Percentiles rank a stretch among this genome's conserved stretches.
Conservation (phyloP, 2,329 filamentous ascomycete species). For the Phoma sp. region DNA sequence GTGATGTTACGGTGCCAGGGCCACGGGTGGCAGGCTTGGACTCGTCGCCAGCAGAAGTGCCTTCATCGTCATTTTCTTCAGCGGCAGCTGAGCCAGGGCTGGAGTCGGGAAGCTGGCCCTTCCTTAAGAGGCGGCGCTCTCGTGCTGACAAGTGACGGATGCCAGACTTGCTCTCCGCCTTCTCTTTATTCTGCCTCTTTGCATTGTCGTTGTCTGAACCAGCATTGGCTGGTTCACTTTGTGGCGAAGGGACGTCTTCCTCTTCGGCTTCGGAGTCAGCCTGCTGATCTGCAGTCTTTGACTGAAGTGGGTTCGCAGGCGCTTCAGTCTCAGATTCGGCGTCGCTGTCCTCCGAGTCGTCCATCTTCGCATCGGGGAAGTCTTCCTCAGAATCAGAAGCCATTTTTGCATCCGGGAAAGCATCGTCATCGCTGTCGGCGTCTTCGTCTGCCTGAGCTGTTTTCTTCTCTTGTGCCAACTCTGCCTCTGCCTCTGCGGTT, state of each 20-base stretch:
- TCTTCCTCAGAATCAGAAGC: slow-evolving; percentile 52
- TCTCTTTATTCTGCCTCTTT: slow-evolving; percentile 15
- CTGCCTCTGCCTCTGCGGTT: slow-evolving; percentile 31
- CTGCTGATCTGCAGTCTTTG: slow-evolving; percentile 18
- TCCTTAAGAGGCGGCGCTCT: slow-evolving; percentile 49
- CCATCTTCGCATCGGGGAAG: slow-evolving; percentile 53
- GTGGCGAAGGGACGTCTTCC: slow-evolving; percentile 18
- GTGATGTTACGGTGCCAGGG: slow-evolving; percentile 38
- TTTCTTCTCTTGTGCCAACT: slow-evolving; percentile 22
- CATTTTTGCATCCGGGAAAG: slow-evolving; percentile 54
- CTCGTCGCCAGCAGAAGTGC: slow-evolving; percentile 33
- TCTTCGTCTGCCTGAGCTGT: slow-evolving; percentile 29
- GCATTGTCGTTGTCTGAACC: slow-evolving; percentile 1
- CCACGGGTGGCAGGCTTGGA: slow-evolving; percentile 23
- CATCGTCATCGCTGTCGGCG: slow-evolving; percentile 51
- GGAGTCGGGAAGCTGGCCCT: slow-evolving; percentile 39
- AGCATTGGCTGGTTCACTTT: neutral
- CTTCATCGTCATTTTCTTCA: slow-evolving; percentile 42
- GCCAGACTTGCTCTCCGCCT: slow-evolving; percentile 28
- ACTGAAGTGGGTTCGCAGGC: slow-evolving; percentile 52
- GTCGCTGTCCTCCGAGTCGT: slow-evolving; percentile 48
- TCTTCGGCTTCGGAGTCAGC: slow-evolving; percentile 36
- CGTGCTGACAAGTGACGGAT: slow-evolving; percentile 49
- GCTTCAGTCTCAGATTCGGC: slow-evolving; percentile 42
- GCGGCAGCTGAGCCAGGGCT: slow-evolving; percentile 20